Conservation (phyloP, 139 green algal species). For the Dunaliella primolecta region DNA sequence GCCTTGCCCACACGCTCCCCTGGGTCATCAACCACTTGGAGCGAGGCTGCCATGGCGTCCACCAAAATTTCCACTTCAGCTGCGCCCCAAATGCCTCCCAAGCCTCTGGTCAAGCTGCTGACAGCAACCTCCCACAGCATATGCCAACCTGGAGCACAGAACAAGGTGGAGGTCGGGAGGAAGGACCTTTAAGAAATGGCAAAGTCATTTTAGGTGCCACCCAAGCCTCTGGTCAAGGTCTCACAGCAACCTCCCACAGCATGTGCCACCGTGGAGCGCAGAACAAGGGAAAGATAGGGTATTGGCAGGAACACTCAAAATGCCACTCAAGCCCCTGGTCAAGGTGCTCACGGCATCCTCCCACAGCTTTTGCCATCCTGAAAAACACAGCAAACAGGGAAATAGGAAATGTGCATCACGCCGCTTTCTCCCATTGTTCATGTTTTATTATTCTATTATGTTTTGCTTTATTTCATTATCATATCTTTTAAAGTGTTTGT, state of each 20-base stretch:
- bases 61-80: not conserved
- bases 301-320: too few relatives aligned
- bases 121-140: not conserved
- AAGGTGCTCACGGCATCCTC: not conserved
- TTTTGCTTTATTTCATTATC: too few relatives aligned
- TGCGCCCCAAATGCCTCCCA: not conserved
- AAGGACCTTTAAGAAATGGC: too few relatives aligned
- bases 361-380: not conserved
- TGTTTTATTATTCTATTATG: too few relatives aligned
- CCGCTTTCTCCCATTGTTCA: too few relatives aligned
- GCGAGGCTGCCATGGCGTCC: not conserved
- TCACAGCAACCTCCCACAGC: not conserved
- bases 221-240: not conserved
- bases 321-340: too few relatives aligned
- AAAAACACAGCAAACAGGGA: too few relatives aligned
- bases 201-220: too few relatives aligned
- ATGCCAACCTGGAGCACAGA: not conserved
- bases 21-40: not conserved
- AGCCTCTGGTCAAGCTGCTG: not conserved
- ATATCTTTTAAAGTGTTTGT: too few relatives aligned
- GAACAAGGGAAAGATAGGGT: too few relatives aligned
- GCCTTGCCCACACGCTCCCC: not conserved
- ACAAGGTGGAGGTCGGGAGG: too few relatives aligned
- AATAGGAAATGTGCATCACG: too few relatives aligned
- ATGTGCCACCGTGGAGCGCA: not conserved